These are phyloP conservation scores for Mycena metata DNA, from an alignment of 768 basidiomycete species.

Conservation along the genomic window DNA sequence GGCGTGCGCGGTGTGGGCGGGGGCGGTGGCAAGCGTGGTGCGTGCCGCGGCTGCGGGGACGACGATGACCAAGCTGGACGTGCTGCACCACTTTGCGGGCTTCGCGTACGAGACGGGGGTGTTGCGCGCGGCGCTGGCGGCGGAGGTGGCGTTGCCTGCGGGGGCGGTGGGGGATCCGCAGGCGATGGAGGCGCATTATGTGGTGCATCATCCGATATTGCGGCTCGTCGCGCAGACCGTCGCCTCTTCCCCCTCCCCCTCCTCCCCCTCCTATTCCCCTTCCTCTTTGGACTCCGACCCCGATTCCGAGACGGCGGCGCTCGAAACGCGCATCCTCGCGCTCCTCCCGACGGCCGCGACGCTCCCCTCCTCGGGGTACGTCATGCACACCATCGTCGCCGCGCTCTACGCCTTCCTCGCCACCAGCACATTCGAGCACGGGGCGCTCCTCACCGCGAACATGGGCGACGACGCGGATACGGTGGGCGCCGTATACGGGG, in stretches of 20 bases:
- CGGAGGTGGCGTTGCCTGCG: slow-evolving; percentile 42
- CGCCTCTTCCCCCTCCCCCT: no score
- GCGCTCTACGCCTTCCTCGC: slow-evolving; percentile 62
- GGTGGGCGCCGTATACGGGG: slow-evolving; percentile 61
- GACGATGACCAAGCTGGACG: slow-evolving; percentile 53
- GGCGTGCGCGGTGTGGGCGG: slow-evolving; percentile 21
- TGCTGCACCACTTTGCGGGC: slow-evolving; percentile 54
- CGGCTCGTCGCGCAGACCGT: slow-evolving; percentile 42
- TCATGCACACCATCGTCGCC: slow-evolving; percentile 55
- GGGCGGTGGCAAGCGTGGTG: slow-evolving; percentile 10
- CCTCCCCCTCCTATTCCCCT: no score
- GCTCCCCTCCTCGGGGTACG: slow-evolving; percentile 57
- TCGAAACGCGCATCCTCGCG: slow-evolving; percentile 1
- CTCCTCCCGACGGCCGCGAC: slow-evolving; percentile 45
- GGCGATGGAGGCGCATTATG: slow-evolving; percentile 52
- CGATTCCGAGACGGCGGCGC: no score
- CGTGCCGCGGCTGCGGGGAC: slow-evolving; percentile 6
- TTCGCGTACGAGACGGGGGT: slow-evolving; percentile 50
- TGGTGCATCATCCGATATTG: slow-evolving; percentile 55
- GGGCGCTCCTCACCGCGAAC: slow-evolving; percentile 60
- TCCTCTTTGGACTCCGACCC: no score
- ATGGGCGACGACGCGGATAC: slow-evolving; percentile 61
- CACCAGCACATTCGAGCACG: slow-evolving; percentile 58
- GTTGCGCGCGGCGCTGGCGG: slow-evolving; percentile 49
- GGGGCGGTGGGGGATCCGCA: slow-evolving; percentile 28